phyloP scores from a whole-genome alignment of 2,329 filamentous ascomycete species.

The Ascochyta koolunga region DNA sequence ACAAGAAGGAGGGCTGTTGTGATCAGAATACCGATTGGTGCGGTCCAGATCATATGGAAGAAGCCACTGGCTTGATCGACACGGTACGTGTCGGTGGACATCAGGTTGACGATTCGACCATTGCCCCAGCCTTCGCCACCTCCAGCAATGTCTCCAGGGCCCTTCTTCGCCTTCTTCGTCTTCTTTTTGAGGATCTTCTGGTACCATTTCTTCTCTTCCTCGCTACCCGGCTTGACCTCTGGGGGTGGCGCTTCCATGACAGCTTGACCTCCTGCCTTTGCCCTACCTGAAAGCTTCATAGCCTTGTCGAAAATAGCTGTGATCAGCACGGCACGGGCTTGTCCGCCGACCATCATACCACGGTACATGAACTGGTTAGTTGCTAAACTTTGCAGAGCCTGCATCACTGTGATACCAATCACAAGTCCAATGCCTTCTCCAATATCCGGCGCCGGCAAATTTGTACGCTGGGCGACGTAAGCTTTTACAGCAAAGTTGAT shows the following conservation, averaged over 20 bases:
- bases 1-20: conserved; percentile 81
- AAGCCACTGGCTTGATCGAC: conserved; percentile 86
- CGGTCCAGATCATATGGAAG: conserved; percentile 91
- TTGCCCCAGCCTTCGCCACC: conserved; percentile 90
- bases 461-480: conserved; percentile 66
- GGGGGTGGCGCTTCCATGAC: conserved; percentile 47
- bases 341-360: conserved; percentile 89
- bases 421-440: conserved; percentile 81
- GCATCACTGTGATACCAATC: conserved; percentile 84
- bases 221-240: conserved; percentile 55
- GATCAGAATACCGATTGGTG: conserved; percentile 77
- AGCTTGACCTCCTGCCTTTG: conserved; percentile 77
- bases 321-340: conserved; percentile 81
- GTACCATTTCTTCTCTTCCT: conserved; percentile 59
- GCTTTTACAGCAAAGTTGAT: conserved; percentile 85
- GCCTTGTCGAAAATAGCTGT: conserved; percentile 90
- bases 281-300: conserved; percentile 85
- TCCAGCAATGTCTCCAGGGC: conserved; percentile 60
- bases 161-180: conserved; percentile 49
- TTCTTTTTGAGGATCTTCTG: conserved; percentile 54
- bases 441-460: conserved; percentile 68
- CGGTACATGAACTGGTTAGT: conserved; percentile 92
- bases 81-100: conserved; percentile 94
- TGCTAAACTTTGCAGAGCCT: conserved; percentile 77
- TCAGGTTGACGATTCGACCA: conserved; percentile 87